These are phyloP conservation scores for Tulasnella calospora DNA, from an alignment of 768 basidiomycete genomes.

Conservation along the genomic window DNA sequence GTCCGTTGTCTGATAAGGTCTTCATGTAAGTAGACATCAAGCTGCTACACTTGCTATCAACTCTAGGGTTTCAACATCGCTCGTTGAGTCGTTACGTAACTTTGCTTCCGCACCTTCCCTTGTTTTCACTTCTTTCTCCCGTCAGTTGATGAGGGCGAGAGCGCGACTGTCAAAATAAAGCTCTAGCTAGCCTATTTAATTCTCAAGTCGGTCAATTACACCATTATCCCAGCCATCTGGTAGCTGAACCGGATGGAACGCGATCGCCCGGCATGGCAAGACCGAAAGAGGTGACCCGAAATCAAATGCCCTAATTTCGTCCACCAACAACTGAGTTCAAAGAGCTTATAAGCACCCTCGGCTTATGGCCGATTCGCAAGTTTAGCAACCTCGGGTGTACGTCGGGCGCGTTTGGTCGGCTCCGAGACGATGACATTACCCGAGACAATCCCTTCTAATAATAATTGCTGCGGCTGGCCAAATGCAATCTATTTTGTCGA, in stretches of 20 bases:
- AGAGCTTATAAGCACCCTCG: neutral
- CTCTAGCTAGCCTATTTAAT: neutral
- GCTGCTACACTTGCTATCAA: neutral
- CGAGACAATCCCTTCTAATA: neutral
- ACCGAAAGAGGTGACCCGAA: neutral
- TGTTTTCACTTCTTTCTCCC: neutral
- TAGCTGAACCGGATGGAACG: neutral
- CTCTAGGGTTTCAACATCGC: neutral
- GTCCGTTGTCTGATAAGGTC: neutral
- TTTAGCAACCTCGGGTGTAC: neutral
- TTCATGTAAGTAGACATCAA: neutral
- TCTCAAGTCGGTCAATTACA: neutral
- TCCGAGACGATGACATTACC: neutral
- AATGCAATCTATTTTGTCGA: neutral
- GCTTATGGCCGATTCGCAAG: neutral
- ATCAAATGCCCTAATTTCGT: neutral
- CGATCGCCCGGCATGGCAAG: neutral
- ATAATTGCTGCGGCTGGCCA: neutral
- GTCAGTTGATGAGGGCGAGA: neutral
- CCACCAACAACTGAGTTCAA: neutral
- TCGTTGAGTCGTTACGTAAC: neutral
- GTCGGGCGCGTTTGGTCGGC: neutral
- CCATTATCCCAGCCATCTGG: neutral
- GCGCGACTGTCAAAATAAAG: neutral
- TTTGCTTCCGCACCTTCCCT: neutral